These are phyloP conservation scores for Diaporthe aspalathi DNA, from an alignment of 2,329 filamentous ascomycete genomes.

Conservation along the genomic window DNA sequence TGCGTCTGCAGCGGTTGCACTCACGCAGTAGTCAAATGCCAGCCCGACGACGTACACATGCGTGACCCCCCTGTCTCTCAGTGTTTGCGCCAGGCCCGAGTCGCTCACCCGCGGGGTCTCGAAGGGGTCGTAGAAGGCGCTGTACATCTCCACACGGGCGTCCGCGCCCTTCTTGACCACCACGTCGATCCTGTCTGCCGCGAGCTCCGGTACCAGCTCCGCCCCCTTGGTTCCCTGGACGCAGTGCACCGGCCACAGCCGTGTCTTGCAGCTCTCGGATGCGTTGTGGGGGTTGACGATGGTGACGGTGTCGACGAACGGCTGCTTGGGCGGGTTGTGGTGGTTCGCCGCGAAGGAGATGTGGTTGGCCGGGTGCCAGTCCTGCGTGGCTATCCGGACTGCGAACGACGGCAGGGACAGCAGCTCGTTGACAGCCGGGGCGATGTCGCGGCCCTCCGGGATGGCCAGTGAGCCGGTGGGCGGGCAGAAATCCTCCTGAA, in stretches of 20 bases:
- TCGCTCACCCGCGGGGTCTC: conserved; percentile 67
- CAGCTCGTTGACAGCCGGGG: conserved; percentile 78
- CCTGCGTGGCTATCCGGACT: conserved; percentile 85
- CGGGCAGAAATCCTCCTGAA: conserved; percentile 95
- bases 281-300: conserved; percentile 76
- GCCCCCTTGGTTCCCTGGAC: conserved; percentile 80
- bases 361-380: conserved; percentile 87
- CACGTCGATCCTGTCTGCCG: conserved; percentile 68
- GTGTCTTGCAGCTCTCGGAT: conserved; percentile 71
- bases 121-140: conserved; percentile 88
- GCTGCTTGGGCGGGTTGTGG: conserved; percentile 60
- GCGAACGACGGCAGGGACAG: conserved; percentile 77
- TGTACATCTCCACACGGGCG: conserved; percentile 88
- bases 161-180: conserved; percentile 84
- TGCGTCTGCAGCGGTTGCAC: conserved; percentile 82
- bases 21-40: conserved; percentile 91
- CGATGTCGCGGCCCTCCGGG: conserved; percentile 76
- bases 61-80: conserved; percentile 72
- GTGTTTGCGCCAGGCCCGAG: conserved; percentile 69
- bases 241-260: conserved; percentile 93
- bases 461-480: conserved; percentile 89
- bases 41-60: conserved; percentile 89
- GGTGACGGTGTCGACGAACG: conserved; percentile 73
- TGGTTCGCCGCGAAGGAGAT: conserved; percentile 92
- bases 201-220: conserved; percentile 78